Evolutionary conservation across 306 rosid species (phyloP), one percentile per base, ranked within the genome.

Genomic region (Vicia sativa): DNA sequence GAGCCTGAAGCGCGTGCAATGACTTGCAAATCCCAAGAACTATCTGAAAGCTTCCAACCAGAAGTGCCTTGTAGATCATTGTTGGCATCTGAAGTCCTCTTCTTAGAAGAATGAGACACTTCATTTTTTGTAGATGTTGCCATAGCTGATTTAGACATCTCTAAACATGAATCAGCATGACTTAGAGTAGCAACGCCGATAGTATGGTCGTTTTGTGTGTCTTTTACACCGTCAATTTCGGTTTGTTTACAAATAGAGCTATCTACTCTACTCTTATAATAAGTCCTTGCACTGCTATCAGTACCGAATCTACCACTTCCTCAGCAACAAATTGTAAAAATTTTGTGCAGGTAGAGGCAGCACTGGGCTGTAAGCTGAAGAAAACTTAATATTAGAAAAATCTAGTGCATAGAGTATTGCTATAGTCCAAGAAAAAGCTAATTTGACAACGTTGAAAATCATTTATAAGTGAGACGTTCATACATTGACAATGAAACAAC

Each of bases 331-430:
- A 71, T 28, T 84, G 87, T 67, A 86, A 80, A 38, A 90, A 43
- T 83, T 93, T 90, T 62, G 73, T 74, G 82, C 91, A 88, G 60
- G 98, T 95, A 41, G 96, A 80, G 80, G 90, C 89, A 65, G 97
- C 89, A 69, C 97, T 97, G 42, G 81, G 91, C 69, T 90, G 97
- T 62, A 97, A 90, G 59, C 97, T 93, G 81, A 70, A 54, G 7
- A 55, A 62, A 82, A 61, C 38, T 66, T 61, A 53, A 74, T 26
- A 58, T 86, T 62, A 83, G 62, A 57, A 62, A 56, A 23, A 59
- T 52, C 48, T 56, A 45, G 2, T 65, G 63, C 45, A 16, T 48
- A 23, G 37, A n/a, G 37, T 11, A 37, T 14, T 38, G 35, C 62
- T 54, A 8, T 12, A 50, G 38, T 37, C 37, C 5, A 31, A 65